Evolutionary conservation across 169 alveolate species (phyloP), one percentile per base, ranked within the genome.

Genomic region (Plasmodium malariae): DNA sequence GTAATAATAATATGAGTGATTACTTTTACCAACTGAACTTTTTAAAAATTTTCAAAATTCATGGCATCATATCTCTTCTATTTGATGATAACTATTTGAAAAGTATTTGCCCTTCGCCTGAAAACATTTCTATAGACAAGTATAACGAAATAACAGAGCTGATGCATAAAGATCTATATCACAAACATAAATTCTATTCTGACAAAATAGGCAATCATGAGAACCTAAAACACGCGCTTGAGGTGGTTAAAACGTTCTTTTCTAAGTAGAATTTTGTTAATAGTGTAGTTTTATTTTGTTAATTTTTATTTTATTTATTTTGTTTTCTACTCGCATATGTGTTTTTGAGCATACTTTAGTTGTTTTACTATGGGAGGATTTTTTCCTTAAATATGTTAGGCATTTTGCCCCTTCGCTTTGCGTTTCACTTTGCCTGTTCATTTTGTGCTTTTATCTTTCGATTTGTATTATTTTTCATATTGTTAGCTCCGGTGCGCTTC

Each of bases 21-120:
- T 86, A 86, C 34, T 86, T 86, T 62, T 72, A 86, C 48, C 92
- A 86, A 21, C 57, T 86, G 24, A 32, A 51, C 57, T 70, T 86
- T 54, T 59, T 86, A 19, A 86, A 70, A 63, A 6, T 11, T 5
- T 86, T 55, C 26, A 59, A 32, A 86, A 86, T 86, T 11, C 45
- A 62, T 11, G 92, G 87, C 12, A 57, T 86, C 0, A 70, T 86
- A 11, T 70, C 67, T 34, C 55, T 86, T 34, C 57, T 30, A 5
- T 86, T 86, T 59, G 69, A 86, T 55, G 68, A 40, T 2, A 11
- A 2, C 0, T 70, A 59, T 69, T 40, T 86, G 5, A 55, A 45
- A 63, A 28, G 59, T 11, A 40, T 43, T 14, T 45, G 12, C 19
- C n/a, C 40, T 26, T 28, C 19, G 1, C 30, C 54, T 30, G 30